Evolutionary conservation across 495 filamentous ascomycete species (phyloP).

Genomic region (Trichoderma orchidacearum): DNA sequence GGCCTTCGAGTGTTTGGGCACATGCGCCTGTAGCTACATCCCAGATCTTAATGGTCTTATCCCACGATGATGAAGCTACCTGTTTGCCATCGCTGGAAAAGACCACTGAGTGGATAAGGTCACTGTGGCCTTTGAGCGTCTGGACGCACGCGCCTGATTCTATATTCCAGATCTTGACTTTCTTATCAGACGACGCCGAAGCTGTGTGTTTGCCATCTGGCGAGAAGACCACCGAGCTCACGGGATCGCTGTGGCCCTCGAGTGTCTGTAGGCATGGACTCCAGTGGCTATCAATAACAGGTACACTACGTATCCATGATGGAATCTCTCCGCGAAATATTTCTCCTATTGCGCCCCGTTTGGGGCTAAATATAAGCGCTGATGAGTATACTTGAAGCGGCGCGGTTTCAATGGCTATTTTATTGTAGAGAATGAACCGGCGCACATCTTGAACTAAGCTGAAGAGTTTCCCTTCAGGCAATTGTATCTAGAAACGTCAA

Average conservation of each 20-base stretch:
- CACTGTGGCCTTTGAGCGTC: neutral
- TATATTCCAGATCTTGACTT: conserved; percentile 1
- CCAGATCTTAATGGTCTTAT: conserved; percentile 1
- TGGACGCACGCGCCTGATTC: neutral
- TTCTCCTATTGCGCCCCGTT: neutral
- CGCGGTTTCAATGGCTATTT: conserved; percentile 4
- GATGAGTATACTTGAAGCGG: conserved; percentile 10
- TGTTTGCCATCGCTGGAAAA: neutral
- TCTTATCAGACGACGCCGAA: neutral
- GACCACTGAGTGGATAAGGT: neutral
- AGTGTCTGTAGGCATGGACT: conserved; percentile 5
- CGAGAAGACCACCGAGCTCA: neutral
- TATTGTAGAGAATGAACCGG: conserved; percentile 7
- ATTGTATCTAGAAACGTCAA: too few relatives aligned
- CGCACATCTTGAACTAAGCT: conserved; percentile 5
- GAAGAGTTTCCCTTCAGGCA: too few relatives aligned
- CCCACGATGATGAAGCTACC: neutral
- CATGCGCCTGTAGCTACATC: neutral
- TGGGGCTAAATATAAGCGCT: conserved; percentile 10
- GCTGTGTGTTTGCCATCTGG: neutral
- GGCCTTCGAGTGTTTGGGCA: conserved; percentile 4
- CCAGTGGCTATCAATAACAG: conserved; percentile 2
- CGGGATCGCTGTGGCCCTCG: neutral
- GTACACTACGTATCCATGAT: neutral
- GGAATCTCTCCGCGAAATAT: conserved; percentile 2